Conservation (phyloP, 805 yeast genomes). For the Ogataea nitratoaversa region DNA sequence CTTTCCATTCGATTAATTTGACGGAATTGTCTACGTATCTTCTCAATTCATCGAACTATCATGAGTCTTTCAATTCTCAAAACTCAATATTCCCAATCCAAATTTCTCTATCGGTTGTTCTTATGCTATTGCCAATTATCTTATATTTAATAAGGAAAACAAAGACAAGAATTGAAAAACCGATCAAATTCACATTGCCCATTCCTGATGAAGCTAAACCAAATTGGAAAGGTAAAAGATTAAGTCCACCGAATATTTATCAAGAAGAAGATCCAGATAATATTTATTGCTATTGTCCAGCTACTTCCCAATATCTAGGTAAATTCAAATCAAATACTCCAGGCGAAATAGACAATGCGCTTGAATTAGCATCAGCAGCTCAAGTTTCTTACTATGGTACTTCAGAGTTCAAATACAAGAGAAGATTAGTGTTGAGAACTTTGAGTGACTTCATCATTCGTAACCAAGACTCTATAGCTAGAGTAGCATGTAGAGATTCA, state of each 20-base stretch:
- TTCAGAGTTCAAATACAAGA: constrained; percentile 46
- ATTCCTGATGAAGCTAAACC: constrained; percentile 77
- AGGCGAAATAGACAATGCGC: constrained; percentile 65
- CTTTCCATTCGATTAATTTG: constrained; percentile 19
- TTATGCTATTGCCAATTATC: constrained; percentile 22
- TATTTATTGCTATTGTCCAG: constrained; percentile 90
- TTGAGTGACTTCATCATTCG: constrained; percentile 66
- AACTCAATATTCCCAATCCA: constrained; percentile 24
- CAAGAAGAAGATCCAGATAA: constrained; percentile 58
- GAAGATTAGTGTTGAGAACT: constrained; percentile 69
- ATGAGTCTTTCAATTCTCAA: constrained; percentile 6
- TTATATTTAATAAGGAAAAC: constrained; percentile 22
- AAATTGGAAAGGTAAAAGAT: constrained; percentile 87
- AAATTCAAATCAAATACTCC: constrained; percentile 58
- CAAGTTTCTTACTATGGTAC: constrained; percentile 51
- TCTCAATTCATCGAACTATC: constrained; percentile 12
- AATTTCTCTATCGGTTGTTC: constrained; percentile 26
- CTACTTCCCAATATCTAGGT: constrained; percentile 88
- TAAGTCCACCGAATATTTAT: constrained; percentile 57
- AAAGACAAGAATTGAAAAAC: constrained; percentile 26
- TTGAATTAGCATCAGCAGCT: constrained; percentile 50
- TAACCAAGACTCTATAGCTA: constrained; percentile 81
- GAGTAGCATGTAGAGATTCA: constrained; percentile 93
- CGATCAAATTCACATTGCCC: constrained; percentile 47
- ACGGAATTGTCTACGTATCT: constrained; percentile 12